These are phyloP conservation scores for Colletotrichum sublineola DNA, from an alignment of 2,329 filamentous ascomycete species.

Conservation along the genomic window DNA sequence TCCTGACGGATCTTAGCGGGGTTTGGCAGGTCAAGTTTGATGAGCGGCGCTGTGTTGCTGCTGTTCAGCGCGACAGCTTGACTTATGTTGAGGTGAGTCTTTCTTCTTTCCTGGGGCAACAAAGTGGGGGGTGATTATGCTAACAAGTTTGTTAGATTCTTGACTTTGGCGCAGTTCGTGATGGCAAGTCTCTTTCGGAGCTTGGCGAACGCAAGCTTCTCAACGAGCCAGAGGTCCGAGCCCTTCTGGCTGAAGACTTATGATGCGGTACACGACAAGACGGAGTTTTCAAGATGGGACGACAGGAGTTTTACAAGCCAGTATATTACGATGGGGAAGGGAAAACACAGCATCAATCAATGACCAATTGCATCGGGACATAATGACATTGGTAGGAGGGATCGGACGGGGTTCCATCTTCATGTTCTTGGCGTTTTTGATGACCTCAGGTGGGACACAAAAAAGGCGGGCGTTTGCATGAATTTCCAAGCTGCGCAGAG, in stretches of 20 bases:
- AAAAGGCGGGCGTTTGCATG: slow-evolving; percentile 32
- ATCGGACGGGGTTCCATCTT: slow-evolving; percentile 29
- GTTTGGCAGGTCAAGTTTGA: slow-evolving; percentile 99
- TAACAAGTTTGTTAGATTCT: slow-evolving; percentile 75
- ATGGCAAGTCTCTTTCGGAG: slow-evolving; percentile 82
- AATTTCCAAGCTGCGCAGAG: slow-evolving; percentile 23
- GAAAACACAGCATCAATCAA: slow-evolving; percentile 34
- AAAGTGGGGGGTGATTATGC: background rate
- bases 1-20: slow-evolving; percentile 93
- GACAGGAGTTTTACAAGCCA: slow-evolving; percentile 36
- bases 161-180: slow-evolving; percentile 94
- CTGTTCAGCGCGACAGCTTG: slow-evolving; percentile 90
- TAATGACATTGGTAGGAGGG: slow-evolving; percentile 33
- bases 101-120: slow-evolving; percentile 50
- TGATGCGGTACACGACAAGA: slow-evolving; percentile 22
- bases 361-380: slow-evolving; percentile 27
- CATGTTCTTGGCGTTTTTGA: slow-evolving; percentile 36
- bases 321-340: slow-evolving; percentile 25
- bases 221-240: slow-evolving; percentile 67
- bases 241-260: slow-evolving; percentile 61
- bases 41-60: slow-evolving; percentile 92
- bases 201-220: slow-evolving; percentile 83
- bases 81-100: slow-evolving; percentile 95
- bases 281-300: slow-evolving; percentile 16
- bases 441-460: slow-evolving; percentile 17